Conservation (phyloP, 2,329 filamentous ascomycete species). For the Colletotrichum truncatum region DNA sequence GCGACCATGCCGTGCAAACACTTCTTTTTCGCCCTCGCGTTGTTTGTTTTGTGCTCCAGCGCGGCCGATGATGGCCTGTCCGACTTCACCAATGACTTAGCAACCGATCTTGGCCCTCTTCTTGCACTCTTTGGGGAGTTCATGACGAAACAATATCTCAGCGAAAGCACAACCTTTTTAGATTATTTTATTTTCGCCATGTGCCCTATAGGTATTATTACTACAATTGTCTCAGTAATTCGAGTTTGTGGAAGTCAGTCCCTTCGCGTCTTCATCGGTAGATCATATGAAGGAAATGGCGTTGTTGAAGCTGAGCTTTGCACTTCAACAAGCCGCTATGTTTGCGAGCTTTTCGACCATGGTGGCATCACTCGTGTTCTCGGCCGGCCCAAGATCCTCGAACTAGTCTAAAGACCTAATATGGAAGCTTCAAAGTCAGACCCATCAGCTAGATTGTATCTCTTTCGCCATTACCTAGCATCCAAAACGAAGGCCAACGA, state of each 20-base stretch:
- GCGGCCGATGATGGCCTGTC: neutral
- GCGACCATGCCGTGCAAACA: too few relatives aligned
- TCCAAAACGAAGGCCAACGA: too few relatives aligned
- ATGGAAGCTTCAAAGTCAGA: rapidly evolving
- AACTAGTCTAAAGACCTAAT: neutral
- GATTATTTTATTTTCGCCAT: neutral
- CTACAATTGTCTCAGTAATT: neutral
- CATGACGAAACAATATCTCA: neutral
- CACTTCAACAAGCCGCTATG: neutral
- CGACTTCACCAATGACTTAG: neutral
- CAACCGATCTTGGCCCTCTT: neutral
- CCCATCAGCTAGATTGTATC: neutral
- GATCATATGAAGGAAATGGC: neutral
- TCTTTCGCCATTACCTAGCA: too few relatives aligned
- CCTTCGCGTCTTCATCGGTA: neutral
- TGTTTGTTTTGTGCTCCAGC: too few relatives aligned
- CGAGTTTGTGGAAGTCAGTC: neutral
- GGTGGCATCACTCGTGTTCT: neutral
- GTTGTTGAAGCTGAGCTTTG: neutral
- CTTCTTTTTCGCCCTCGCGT: too few relatives aligned
- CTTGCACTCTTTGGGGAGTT: neutral
- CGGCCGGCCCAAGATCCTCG: neutral
- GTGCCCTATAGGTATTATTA: neutral
- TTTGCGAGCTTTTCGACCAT: neutral
- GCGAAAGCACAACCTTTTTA: neutral